Base-by-base conservation (phyloP, 1,284 basidiomycete species). In the Peniophora sp. region DNA sequence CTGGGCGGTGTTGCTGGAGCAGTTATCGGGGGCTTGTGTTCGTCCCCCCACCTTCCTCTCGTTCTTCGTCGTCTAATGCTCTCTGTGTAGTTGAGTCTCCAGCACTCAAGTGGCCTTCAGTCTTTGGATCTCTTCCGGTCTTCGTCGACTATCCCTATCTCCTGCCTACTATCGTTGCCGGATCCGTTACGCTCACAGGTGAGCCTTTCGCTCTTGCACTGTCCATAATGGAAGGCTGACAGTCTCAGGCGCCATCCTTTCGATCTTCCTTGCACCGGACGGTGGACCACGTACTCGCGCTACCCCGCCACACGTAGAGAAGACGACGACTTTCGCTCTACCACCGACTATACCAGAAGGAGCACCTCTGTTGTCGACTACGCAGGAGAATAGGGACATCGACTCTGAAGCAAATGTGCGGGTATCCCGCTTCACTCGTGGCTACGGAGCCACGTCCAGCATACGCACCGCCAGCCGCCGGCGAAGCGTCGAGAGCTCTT, bases 1-100 rank as follows among this genome's bases (percentile, higher is more conserved):
- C 83, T 97, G 62, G 94, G 94, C 56, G 93, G 92, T 78, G 88
- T 93, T 14, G 79, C 87, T 43, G 90, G 88, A 48, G 87, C 88
- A 46, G 88, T 93, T 55, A 78, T 93, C 39, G 90, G 91, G 55
- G 91, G 90, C 58, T 74, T 85, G 49, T 92, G 86, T 88, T 55
- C 62, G 85, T 72, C 47, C 35, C 24, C 49, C 41, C 48, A 15
- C n/a, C n/a, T n/a, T n/a, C n/a, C n/a, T n/a, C n/a, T n/a, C n/a
- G 50, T 48, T 42, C n/a, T 47, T 43, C 39, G 57, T 46, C 51
- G 52, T 24, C 32, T 35, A 37, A 41, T 3, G 24, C 43, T 14
- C 46, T 47, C n/a, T 44, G 54, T 32, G 52, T 56, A 88, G 86
- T 94, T 55, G 92, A 94, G 66, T 81, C 76, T 46, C 93, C 94